Percentiles rank a stretch among this genome's conserved stretches.
phyloP scores from a whole-genome alignment of 148 eudicot species.

The Dianthus caryophyllus region DNA sequence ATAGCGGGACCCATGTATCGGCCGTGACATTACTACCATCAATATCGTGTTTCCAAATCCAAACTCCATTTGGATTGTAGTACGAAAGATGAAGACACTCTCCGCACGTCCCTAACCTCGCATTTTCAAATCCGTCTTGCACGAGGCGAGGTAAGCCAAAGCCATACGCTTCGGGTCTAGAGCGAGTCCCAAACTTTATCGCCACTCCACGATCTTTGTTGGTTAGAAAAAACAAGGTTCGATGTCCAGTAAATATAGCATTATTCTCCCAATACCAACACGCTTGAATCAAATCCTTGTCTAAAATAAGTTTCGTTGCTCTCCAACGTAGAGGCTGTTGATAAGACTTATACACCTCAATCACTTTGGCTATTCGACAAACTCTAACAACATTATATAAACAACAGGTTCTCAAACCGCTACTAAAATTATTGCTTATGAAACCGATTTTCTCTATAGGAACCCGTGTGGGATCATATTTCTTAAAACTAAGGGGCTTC shows the following conservation, averaged over 20 bases:
- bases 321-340: neutral
- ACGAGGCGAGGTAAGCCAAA: slow-evolving; percentile 1
- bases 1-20: slow-evolving; percentile 11
- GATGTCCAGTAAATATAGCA: neutral
- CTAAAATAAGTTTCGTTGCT: neutral
- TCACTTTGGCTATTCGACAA: neutral
- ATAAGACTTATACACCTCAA: neutral
- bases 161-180: neutral
- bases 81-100: neutral
- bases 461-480: neutral
- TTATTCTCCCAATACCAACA: slow-evolving; percentile 10
- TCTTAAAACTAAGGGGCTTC: neutral
- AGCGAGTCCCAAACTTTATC: neutral
- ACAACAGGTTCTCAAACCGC: neutral
- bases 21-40: neutral
- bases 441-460: neutral
- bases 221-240: slow-evolving; percentile 4
- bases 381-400: neutral
- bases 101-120: slow-evolving; percentile 11
- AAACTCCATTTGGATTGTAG: slow-evolving; percentile 1
- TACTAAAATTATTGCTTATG: neutral
- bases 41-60: slow-evolving; percentile 19
- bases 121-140: slow-evolving; percentile 4
- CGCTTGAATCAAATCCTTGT: slow-evolving; percentile 4
- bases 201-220: slow-evolving; percentile 10